Percentiles rank a stretch among this genome's conserved stretches.
Evolutionary conservation across 306 rosid genomes (phyloP).

Genomic region (Quillaja saponaria): DNA sequence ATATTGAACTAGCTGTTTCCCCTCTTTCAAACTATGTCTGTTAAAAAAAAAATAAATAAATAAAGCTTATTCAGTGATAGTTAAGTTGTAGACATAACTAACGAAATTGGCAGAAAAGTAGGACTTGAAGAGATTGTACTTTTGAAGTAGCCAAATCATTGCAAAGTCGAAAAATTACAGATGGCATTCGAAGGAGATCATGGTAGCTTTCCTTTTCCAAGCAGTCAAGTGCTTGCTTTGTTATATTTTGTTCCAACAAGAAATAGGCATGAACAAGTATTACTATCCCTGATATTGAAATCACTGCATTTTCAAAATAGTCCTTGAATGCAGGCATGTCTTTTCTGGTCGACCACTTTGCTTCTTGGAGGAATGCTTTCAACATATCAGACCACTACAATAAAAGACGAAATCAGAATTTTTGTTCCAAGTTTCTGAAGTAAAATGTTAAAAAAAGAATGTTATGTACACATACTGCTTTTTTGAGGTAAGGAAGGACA

Average conservation of each 20-base stretch:
- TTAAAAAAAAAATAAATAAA: too few relatives aligned
- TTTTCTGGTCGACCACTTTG: conserved; percentile 43
- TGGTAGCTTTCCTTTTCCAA: conserved; percentile 34
- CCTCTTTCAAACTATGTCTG: conserved; percentile 63
- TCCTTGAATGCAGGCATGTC: conserved; percentile 41
- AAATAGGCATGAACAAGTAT: conserved; percentile 45
- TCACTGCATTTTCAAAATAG: conserved; percentile 51
- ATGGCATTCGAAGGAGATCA: conserved; percentile 34
- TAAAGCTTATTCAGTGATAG: too few relatives aligned
- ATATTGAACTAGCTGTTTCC: conserved; percentile 46
- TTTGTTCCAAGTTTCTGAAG: too few relatives aligned
- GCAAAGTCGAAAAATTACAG: conserved; percentile 53
- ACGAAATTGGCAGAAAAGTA: too few relatives aligned
- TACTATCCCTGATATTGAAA: conserved; percentile 42
- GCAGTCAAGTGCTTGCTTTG: conserved; percentile 39
- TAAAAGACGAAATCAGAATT: background rate
- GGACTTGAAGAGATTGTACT: conserved; percentile 29
- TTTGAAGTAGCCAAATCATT: conserved; percentile 59
- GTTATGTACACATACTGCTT: conserved; percentile 39
- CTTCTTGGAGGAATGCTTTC: conserved; percentile 57
- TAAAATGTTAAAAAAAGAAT: too few relatives aligned
- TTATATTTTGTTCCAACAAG: conserved; percentile 29
- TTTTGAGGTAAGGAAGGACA: conserved; percentile 48
- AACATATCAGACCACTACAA: conserved; percentile 54
- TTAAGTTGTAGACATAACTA: too few relatives aligned